Conservation (phyloP, 1,284 basidiomycete genomes). For the Melampsora abietis-canadensis region DNA sequence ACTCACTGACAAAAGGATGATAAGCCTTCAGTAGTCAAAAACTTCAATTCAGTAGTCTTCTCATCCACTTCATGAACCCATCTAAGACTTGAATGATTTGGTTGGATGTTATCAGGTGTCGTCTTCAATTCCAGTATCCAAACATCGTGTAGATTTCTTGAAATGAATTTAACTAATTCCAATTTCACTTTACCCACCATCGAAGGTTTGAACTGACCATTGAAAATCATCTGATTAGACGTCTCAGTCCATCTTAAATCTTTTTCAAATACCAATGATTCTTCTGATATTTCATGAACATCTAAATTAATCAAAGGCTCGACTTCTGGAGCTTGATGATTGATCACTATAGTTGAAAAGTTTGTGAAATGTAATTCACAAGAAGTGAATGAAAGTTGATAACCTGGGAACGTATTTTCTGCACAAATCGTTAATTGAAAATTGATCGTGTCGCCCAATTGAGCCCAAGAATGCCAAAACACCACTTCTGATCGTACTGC, state of each 20-base stretch:
- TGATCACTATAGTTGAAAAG: conserved; percentile 12
- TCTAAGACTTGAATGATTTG: background rate
- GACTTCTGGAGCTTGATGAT: conserved; percentile 4
- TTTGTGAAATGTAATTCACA: conserved; percentile 21
- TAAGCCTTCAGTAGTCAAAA: conserved; percentile 20
- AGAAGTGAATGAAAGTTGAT: conserved; percentile 19
- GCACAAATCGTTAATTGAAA: conserved; percentile 16
- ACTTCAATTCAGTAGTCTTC: background rate
- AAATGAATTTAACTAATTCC: conserved; percentile 22
- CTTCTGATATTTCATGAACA: conserved; percentile 12
- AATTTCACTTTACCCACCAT: conserved; percentile 15
- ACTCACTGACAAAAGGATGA: conserved; percentile 28
- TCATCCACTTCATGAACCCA: conserved; percentile 24
- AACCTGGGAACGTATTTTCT: conserved; percentile 16
- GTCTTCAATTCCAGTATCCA: background rate
- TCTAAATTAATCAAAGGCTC: background rate
- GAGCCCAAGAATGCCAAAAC: conserved; percentile 22
- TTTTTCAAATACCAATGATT: background rate
- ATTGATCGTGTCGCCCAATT: conserved; percentile 15
- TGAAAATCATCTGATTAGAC: conserved; percentile 13
- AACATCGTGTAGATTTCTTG: background rate
- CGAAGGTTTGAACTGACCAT: conserved; percentile 20
- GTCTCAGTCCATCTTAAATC: background rate
- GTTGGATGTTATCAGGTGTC: background rate
- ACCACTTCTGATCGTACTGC: conserved; percentile 15